phyloP scores from a whole-genome alignment of 305 asterid genomes.

The Fraxinus floribunda region DNA sequence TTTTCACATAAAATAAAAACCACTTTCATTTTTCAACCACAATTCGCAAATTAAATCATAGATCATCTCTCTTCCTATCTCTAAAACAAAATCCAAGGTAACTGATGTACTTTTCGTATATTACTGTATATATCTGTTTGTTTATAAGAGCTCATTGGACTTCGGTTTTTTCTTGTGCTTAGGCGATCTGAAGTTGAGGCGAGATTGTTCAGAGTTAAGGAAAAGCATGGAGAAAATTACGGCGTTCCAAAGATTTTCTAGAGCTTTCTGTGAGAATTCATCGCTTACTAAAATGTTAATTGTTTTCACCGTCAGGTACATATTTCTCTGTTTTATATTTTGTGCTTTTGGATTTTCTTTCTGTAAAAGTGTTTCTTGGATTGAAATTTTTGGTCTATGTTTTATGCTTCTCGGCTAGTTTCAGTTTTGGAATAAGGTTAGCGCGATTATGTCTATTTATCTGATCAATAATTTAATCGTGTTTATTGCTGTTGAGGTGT shows the following conservation, averaged over 20 bases:
- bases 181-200: constrained; percentile 31
- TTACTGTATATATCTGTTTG: neutral
- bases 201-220: neutral
- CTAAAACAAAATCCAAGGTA: constrained; percentile 16
- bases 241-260: constrained; percentile 54
- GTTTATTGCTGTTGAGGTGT: constrained; percentile 11
- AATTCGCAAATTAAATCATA: neutral
- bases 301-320: constrained; percentile 70
- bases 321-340: neutral
- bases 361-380: neutral
- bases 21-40: neutral
- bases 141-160: neutral
- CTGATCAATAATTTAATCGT: constrained; percentile 4
- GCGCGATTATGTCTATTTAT: neutral
- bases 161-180: constrained; percentile 10
- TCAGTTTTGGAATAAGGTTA: neutral
- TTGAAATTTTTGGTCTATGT: neutral
- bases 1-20: neutral
- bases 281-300: constrained; percentile 57
- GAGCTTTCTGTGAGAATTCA: constrained; percentile 59
- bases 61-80: constrained; percentile 12
- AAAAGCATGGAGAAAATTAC: constrained; percentile 42
- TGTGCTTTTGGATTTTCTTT: neutral
- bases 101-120: neutral
- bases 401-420: neutral